These are phyloP conservation scores for Naganishia antarctica DNA, from an alignment of 768 basidiomycete species.

Conservation along the genomic window DNA sequence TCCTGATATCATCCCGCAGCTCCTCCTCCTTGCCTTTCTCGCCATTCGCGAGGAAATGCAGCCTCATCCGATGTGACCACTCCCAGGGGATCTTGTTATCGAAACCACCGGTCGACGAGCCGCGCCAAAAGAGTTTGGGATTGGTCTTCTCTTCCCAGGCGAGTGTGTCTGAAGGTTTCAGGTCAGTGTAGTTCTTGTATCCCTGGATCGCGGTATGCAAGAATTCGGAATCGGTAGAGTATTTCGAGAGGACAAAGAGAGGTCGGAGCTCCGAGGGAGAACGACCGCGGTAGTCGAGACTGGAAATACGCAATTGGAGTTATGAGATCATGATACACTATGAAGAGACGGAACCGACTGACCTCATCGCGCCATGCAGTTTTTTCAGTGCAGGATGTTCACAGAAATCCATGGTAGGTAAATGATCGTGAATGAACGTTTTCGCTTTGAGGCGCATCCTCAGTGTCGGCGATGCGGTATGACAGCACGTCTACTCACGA, in stretches of 20 bases:
- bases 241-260: slow-evolving; percentile 46
- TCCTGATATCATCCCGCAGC: slow-evolving; percentile 42
- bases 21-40: slow-evolving; percentile 46
- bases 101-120: slow-evolving; percentile 52
- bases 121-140: slow-evolving; percentile 51
- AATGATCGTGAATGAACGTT: slow-evolving; percentile 45
- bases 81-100: slow-evolving; percentile 49
- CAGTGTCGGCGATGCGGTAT: too few relatives aligned
- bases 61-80: slow-evolving; percentile 48
- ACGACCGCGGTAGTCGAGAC: slow-evolving; percentile 43
- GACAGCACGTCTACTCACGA: neutral
- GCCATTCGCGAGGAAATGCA: slow-evolving; percentile 51
- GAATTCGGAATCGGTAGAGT: slow-evolving; percentile 42
- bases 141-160: slow-evolving; percentile 51
- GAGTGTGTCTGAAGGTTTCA: slow-evolving; percentile 30
- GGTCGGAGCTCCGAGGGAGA: slow-evolving; percentile 45
- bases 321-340: neutral
- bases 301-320: slow-evolving; percentile 1
- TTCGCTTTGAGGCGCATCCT: too few relatives aligned
- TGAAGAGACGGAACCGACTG: neutral
- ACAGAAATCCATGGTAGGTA: slow-evolving; percentile 47
- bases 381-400: slow-evolving; percentile 45
- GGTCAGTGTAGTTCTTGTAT: slow-evolving; percentile 41
- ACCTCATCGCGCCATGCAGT: slow-evolving; percentile 46
- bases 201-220: slow-evolving; percentile 45